Evolutionary conservation across 1,284 basidiomycete species (phyloP).

Genomic region (Pyrrhoderma lamaoense): DNA sequence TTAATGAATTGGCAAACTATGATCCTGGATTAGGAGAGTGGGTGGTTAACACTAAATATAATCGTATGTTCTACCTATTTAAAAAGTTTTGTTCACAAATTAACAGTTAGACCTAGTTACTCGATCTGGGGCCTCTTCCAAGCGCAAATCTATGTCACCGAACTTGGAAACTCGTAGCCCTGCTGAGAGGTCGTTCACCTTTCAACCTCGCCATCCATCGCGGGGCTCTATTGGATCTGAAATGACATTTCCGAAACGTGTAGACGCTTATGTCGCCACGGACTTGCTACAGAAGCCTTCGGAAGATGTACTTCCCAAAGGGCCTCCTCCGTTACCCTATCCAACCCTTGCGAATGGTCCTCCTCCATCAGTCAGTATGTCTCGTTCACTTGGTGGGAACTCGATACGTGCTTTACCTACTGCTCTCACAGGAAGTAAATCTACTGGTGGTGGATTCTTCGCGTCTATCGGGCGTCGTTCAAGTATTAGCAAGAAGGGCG

Average conservation of each 20-base stretch:
- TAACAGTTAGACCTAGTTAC: conserved; percentile 6
- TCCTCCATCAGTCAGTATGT: conserved; percentile 21
- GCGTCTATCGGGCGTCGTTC: conserved; percentile 65
- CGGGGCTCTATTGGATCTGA: conserved; percentile 65
- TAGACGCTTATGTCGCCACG: conserved; percentile 69
- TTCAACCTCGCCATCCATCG: conserved; percentile 57
- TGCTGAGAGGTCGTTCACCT: conserved; percentile 24
- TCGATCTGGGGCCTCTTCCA: conserved; percentile 1
- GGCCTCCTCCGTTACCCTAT: conserved; percentile 70
- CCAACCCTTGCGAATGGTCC: conserved; percentile 43
- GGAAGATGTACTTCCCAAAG: conserved; percentile 39
- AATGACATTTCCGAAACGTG: conserved; percentile 67
- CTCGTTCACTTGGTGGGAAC: conserved; percentile 10
- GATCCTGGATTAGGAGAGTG: conserved; percentile 79
- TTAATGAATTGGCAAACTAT: conserved; percentile 72
- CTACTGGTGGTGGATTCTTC: conserved; percentile 46
- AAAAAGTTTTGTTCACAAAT: not conserved
- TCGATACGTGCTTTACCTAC: conserved; percentile 15
- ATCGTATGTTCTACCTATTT: conserved; percentile 37
- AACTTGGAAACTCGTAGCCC: conserved; percentile 16
- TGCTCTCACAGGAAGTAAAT: conserved; percentile 30
- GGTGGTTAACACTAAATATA: conserved; percentile 50
- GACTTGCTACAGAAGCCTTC: conserved; percentile 50
- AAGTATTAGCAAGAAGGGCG: conserved; percentile 39
- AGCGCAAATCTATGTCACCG: conserved; percentile 7